Evolutionary conservation across 1,139 yeast species (phyloP), one percentile per base, ranked within the genome.

Genomic region (Torulaspora pretoriensis): DNA sequence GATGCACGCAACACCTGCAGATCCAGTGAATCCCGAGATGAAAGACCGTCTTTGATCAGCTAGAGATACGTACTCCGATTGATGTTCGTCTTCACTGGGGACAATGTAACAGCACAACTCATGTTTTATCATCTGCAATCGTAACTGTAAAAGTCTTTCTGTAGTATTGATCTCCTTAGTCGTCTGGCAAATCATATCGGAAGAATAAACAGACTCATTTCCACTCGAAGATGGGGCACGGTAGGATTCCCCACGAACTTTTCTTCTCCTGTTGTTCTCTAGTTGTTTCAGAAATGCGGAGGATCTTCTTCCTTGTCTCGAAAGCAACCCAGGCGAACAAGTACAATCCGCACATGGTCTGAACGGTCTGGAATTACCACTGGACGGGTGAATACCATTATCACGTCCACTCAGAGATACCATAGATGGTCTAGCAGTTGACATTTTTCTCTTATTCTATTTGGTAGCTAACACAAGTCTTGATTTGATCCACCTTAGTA

Each of bases 21-120:
- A 83, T 3, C 99, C 99, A 46, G 87, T 84, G 68, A 92, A 92
- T 0, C 95, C 95, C 22, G 92, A 80, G 39, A 92, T 85, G 56
- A 85, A 90, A 43, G 81, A 78, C 56, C 97, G 75, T 60, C 92
- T 81, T 67, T 87, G 90, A 65, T 92, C 97, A 31, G 77, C 75
- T 2, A 76, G 68, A 0, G 92, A 75, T 16, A 89, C 94, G 59
- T 90, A 92, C 67, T 92, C 97, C 19, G 89, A 81, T 68, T 87
- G 95, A 67, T 92, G 98, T 54, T 85, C 95, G 65, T 92, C 98
- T 65, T 88, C 96, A 35, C 94, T 82, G 10, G 96, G 95, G 8
- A 92, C 78, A 43, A 92, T 73, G 63, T 92, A 92, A 44, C 86
- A 81, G 9, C 84, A 92, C 43, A 92, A 63, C 51, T 79, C 80